Evolutionary conservation across 2,329 filamentous ascomycete species (phyloP).

Genomic region (Nannizziopsis barbatae): DNA sequence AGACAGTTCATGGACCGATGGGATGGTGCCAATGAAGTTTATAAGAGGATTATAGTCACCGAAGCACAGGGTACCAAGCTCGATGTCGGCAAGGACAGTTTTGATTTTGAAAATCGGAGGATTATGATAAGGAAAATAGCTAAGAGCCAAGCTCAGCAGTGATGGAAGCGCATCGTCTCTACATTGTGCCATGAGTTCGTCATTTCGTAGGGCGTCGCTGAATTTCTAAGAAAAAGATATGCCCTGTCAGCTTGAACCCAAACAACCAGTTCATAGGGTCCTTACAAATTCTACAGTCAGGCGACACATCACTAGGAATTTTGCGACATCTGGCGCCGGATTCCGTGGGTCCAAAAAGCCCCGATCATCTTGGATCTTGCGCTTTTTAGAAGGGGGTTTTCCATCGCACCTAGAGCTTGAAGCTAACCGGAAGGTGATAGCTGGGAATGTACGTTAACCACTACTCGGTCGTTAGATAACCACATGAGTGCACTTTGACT

Average conservation of each 20-base stretch:
- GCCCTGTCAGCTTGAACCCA: background rate
- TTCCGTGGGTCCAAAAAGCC: background rate
- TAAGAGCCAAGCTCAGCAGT: no score
- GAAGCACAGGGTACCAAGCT: background rate
- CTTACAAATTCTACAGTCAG: constrained; percentile 25
- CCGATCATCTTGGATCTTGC: background rate
- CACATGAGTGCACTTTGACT: background rate
- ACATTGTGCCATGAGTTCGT: background rate
- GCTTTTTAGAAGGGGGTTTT: background rate
- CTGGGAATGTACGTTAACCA: background rate
- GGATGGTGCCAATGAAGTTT: background rate
- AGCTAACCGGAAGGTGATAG: background rate
- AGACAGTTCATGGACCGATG: constrained; percentile 17
- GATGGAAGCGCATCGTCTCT: no score
- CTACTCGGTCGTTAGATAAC: background rate
- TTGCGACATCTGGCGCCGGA: background rate
- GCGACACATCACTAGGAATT: constrained; percentile 26
- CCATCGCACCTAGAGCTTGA: background rate
- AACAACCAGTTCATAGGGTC: background rate
- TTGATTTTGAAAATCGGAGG: background rate
- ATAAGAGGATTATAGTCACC: background rate
- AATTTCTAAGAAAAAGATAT: constrained; percentile 19
- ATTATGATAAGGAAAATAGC: no score
- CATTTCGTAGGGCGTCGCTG: background rate
- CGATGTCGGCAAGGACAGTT: background rate